phyloP scores from a whole-genome alignment of 371 early-diverging fungal genomes.

The Rhizopus stolonifer region DNA sequence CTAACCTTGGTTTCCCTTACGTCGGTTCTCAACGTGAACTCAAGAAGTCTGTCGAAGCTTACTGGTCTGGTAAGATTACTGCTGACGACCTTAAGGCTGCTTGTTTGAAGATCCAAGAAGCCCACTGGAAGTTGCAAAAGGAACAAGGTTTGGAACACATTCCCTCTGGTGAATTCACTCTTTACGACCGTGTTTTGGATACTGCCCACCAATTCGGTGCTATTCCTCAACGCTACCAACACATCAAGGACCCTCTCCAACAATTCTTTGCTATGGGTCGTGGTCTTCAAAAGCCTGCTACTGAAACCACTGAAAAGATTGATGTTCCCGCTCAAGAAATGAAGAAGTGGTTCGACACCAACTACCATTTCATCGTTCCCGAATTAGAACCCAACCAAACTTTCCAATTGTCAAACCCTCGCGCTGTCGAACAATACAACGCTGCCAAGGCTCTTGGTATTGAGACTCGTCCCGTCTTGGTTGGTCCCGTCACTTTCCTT shows the following conservation, averaged over 20 bases:
- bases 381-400: conserved; percentile 76
- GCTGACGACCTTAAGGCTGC: conserved; percentile 71
- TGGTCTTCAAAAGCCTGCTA: conserved; percentile 80
- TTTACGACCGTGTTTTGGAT: conserved; percentile 95
- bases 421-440: conserved; percentile 85
- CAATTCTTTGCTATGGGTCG: conserved; percentile 97
- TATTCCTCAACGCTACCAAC: conserved; percentile 76
- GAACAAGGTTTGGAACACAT: conserved; percentile 80
- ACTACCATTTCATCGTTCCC: conserved; percentile 92
- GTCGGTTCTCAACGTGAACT: conserved; percentile 88
- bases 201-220: conserved; percentile 76
- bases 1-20: conserved; percentile 80
- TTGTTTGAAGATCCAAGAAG: conserved; percentile 76
- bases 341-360: conserved; percentile 97
- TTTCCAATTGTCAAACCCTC: conserved; percentile 72
- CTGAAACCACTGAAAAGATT: conserved; percentile 61
- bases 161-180: conserved; percentile 93
- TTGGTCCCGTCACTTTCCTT: conserved; percentile 93
- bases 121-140: conserved; percentile 88
- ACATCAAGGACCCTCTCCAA: conserved; percentile 64
- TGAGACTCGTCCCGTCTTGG: conserved; percentile 86
- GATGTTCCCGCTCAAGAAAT: conserved; percentile 96
- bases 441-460: conserved; percentile 92
- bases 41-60: conserved; percentile 86
- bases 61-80: conserved; percentile 89